Percentiles rank a stretch among this genome's conserved stretches.
These are phyloP conservation scores for Tritrichomonas musculus DNA, from an alignment of 208 protist genomes.

Conservation along the genomic window DNA sequence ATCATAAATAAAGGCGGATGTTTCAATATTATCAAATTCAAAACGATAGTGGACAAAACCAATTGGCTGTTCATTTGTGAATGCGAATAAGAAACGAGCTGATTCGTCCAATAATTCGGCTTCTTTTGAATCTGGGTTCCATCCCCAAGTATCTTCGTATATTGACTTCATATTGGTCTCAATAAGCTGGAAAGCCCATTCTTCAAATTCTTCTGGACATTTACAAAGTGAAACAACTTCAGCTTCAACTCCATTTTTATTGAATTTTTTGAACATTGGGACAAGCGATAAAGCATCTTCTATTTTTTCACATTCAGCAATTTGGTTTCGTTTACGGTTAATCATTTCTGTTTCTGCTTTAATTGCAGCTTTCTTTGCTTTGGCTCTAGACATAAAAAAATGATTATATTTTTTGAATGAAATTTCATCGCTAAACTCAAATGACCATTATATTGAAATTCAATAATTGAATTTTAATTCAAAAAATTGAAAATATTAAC, in stretches of 20 bases:
- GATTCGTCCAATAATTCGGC: background rate
- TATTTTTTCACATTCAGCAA: no score
- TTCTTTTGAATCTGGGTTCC: background rate
- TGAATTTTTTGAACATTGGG: slow-evolving; percentile 11
- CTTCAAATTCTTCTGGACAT: background rate
- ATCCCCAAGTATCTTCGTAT: background rate
- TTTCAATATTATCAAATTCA: background rate
- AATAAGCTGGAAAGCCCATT: background rate
- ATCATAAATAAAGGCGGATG: background rate
- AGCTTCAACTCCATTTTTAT: background rate
- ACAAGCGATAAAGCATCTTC: background rate
- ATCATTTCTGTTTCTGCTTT: no score
- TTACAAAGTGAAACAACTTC: background rate
- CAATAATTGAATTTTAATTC: no score
- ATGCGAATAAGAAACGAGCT: background rate
- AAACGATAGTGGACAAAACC: background rate
- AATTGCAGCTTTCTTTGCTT: no score
- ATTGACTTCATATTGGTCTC: background rate
- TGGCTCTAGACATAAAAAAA: no score
- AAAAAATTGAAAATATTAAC: no score
- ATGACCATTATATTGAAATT: no score
- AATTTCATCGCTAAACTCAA: no score
- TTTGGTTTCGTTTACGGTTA: no score
- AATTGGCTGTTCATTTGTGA: background rate
- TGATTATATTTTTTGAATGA: no score